Percentiles rank a stretch among this genome's conserved stretches.
Evolutionary conservation across 148 eudicot species (phyloP).

Genomic region (Suaeda aralocaspica): DNA sequence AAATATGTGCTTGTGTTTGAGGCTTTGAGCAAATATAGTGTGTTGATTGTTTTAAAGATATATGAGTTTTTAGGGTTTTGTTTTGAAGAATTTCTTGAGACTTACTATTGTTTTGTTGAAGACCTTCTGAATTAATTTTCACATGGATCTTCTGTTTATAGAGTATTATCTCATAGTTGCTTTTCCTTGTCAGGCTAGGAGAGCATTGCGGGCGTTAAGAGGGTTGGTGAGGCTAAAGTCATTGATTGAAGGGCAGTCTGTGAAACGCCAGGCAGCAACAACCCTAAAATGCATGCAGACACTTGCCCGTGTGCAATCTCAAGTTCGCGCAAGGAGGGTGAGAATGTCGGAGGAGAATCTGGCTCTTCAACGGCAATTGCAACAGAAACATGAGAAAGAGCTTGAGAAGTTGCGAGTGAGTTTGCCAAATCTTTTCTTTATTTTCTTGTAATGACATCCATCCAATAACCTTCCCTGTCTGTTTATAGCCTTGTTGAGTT

Average conservation of each 20-base stretch:
- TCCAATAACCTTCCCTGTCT: too few relatives aligned
- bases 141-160: not conserved
- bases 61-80: too few relatives aligned
- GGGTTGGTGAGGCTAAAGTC: constrained; percentile 85
- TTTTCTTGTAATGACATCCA: not conserved
- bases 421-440: not conserved
- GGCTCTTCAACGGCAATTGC: constrained; percentile 76
- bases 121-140: not conserved
- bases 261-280: constrained; percentile 75
- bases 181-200: constrained; percentile 61
- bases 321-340: constrained; percentile 64
- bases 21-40: too few relatives aligned
- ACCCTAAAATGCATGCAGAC: constrained; percentile 87
- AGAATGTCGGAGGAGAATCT: constrained; percentile 77
- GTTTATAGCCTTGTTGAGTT: too few relatives aligned
- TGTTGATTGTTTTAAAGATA: too few relatives aligned
- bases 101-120: too few relatives aligned
- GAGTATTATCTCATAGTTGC: not conserved
- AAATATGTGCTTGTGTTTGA: too few relatives aligned
- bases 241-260: constrained; percentile 73
- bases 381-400: constrained; percentile 72
- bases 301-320: constrained; percentile 74
- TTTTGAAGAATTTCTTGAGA: not conserved
- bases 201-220: constrained; percentile 71
- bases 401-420: constrained; percentile 59